Percentiles rank a stretch among this genome's conserved stretches.
Conservation (phyloP, 116 monocot species). For the Trichopus zeylanicus region DNA sequence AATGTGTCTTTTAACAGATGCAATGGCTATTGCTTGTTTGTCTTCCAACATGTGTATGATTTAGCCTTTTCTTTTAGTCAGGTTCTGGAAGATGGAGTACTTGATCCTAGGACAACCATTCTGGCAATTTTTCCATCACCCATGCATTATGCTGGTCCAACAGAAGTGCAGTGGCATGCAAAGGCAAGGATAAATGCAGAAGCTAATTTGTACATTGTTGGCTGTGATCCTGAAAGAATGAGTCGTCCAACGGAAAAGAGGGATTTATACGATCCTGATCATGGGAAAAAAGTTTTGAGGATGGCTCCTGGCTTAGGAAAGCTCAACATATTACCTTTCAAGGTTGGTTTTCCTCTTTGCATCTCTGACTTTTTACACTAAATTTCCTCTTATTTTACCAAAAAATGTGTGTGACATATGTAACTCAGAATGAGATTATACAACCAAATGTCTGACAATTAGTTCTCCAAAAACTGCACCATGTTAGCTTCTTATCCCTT, state of each 20-base stretch:
- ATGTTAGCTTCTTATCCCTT: no score
- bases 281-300: conserved; percentile 96
- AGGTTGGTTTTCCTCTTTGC: conserved; percentile 53
- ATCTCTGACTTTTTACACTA: no score
- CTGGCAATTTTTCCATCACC: conserved; percentile 97
- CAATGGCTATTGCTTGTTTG: neutral
- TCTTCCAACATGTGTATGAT: no score
- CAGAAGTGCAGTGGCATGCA: conserved; percentile 99
- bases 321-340: conserved; percentile 92
- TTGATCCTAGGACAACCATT: conserved; percentile 88
- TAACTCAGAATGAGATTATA: no score
- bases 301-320: conserved; percentile 96
- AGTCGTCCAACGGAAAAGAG: conserved; percentile 87
- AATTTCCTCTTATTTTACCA: no score
- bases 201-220: conserved; percentile 99
- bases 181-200: conserved; percentile 94
- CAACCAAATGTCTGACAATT: no score
- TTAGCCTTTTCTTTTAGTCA: conserved; percentile 9
- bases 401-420: no score
- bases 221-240: conserved; percentile 98
- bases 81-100: conserved; percentile 95
- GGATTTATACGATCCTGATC: conserved; percentile 94
- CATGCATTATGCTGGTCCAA: conserved; percentile 99
- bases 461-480: no score
- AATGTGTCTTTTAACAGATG: neutral